Evolutionary conservation across 2,329 filamentous ascomycete genomes (phyloP), one percentile per base, ranked within the genome.

Genomic region (Coniochaeta ligniaria): DNA sequence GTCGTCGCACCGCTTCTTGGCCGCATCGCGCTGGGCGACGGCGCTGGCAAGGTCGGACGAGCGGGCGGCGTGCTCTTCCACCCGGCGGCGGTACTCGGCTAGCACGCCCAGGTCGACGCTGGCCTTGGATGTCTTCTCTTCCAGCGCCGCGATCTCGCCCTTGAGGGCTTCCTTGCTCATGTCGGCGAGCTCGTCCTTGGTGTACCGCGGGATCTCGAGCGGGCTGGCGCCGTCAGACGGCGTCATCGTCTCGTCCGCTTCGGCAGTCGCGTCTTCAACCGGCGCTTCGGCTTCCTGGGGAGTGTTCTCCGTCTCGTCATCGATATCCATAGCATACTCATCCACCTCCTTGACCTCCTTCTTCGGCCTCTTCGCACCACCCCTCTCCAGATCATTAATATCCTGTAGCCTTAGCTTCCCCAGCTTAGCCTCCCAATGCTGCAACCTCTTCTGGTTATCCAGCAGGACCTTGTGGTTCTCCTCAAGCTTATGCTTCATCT

Each of bases 401-500:
- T 93, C 92, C 67, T 97, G 92, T 41, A 98, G 78, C 3, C 82
- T 76, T 28, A 99, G 83, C 77, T 96, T 98, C 59, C 83, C 81
- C 9, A 96, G 80, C 77, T 98, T 97, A 62, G 96, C 91, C 60
- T 92, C 80, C 92, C 93, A 98, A 77, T 96, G 91, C 41, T 82
- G 83, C 45, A 90, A 82, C 62, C 90, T 87, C 75, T 91, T 93
- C 72, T 96, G 87, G 74, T 96, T 96, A 70, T 98, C 94, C 0
- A 78, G 75, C 16, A 98, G 82, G 11, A 88, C 85, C 76, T 99
- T 99, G 66, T 96, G 90, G 72, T 94, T 95, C 71, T 98, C 94
- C 70, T 98, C 95, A 1, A 99, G 87, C 77, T 96, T 96, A 76
- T 98, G 98, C 64, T 91, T 90, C 92, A 98, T 97, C 75, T 99